Base-by-base conservation (phyloP, 1,284 basidiomycete species). In the Coniferiporia weirii region DNA sequence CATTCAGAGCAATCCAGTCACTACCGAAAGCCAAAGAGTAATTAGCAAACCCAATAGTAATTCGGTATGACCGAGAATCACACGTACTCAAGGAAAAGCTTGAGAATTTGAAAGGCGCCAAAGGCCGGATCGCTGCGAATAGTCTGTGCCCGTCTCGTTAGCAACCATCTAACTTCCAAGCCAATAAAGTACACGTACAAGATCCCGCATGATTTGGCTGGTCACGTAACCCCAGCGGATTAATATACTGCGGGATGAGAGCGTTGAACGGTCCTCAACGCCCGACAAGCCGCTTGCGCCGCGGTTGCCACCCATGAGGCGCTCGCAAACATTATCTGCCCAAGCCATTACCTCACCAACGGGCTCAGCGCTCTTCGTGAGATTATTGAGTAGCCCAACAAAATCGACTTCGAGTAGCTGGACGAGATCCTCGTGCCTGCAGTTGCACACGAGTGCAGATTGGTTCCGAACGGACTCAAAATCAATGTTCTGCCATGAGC, bases 151-250 rank as follows among this genome's bases (percentile, higher is more conserved):
- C 54, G 45, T 51, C 54, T 47, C 56, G 56, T 57, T 59, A 66
- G 66, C 56, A 65, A 57, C 35, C 55, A 20, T 9, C n/a, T 44
- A 52, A 22, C 22, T 27, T 17, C 27, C 45, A 45, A 35, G 56
- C 48, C 57, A 55, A 56, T 46, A 32, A 52, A 48, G 67, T 59
- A 59, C 46, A 64, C 87, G 73, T 68, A 91, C 89, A 71, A 93
- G 74, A 72, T 93, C 90, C 65, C 90, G 78, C 88, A 93, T 93
- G 65, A 93, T 85, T 71, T 93, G 90, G 72, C 89, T 91, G 32
- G 91, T 93, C 68, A 93, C 91, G 74, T 93, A 93, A 60, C 91
- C 90, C 90, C 90, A 93, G 54, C 91, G 84, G 70, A 93, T 93
- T 67, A 93, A 77, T 54, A 93, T 82, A 68, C 90, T 91, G 64